A percentile compares a stretch with the other conserved stretches of the same genome.
These are phyloP conservation scores for Phaeosphaeria sp. DNA, from an alignment of 2,329 filamentous ascomycete genomes.

Conservation along the genomic window DNA sequence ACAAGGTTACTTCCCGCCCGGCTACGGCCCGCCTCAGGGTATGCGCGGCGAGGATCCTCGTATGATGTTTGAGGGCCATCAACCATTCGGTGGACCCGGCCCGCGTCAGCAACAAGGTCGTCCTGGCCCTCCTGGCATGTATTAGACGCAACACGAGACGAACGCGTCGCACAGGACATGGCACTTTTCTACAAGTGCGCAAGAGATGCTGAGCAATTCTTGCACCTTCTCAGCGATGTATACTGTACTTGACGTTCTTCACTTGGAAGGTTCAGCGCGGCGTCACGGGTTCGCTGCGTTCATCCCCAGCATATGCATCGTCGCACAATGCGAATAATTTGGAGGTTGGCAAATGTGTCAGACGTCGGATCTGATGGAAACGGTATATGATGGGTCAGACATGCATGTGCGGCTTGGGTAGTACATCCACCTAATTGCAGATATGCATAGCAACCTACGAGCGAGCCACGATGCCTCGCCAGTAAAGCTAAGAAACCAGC, in stretches of 20 bases:
- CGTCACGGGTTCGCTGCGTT: slow-evolving; percentile 1
- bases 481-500: slow-evolving; percentile 3
- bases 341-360: neutral
- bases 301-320: neutral
- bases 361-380: slow-evolving; percentile 1
- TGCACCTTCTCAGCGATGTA: neutral
- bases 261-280: slow-evolving; percentile 2
- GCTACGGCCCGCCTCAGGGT: slow-evolving; percentile 39
- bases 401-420: neutral
- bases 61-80: slow-evolving; percentile 46
- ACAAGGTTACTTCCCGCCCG: slow-evolving; percentile 44
- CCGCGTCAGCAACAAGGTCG: slow-evolving; percentile 35
- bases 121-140: slow-evolving; percentile 42
- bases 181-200: neutral
- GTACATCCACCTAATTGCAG: neutral
- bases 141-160: slow-evolving; percentile 16
- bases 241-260: slow-evolving; percentile 2
- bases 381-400: neutral
- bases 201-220: neutral
- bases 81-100: slow-evolving; percentile 35
- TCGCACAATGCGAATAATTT: neutral
- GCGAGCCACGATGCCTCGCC: neutral
- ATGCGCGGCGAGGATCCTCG: slow-evolving; percentile 44
- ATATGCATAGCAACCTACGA: no score
- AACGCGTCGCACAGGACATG: neutral